A percentile compares a stretch with the other conserved stretches of the same genome.
Conservation (phyloP, 2,329 filamentous ascomycete species). For the Pseudogymnoascus sp. region DNA sequence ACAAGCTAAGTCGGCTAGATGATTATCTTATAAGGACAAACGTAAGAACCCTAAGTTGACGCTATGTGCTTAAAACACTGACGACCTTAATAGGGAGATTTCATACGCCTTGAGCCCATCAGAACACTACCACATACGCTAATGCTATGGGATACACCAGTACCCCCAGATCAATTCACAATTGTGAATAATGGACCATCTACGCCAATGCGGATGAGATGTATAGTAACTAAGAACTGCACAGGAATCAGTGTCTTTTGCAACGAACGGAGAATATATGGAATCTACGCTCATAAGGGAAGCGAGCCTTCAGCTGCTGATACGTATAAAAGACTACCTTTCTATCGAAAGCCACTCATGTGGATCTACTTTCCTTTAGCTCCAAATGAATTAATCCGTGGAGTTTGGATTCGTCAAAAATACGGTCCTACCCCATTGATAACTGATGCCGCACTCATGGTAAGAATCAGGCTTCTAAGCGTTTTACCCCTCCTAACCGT, state of each 20-base stretch:
- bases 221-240: not conserved
- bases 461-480: not conserved
- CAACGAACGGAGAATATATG: not conserved
- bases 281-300: conserved; percentile 6
- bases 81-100: not conserved
- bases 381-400: not conserved
- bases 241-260: conserved; percentile 9
- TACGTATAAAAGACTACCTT: not conserved
- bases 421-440: not conserved
- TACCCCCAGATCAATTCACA: not conserved
- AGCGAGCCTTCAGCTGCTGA: not conserved
- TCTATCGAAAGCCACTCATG: not conserved
- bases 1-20: not conserved
- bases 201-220: conserved; percentile 7
- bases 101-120: not conserved
- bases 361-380: conserved; percentile 9
- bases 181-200: not conserved
- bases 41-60: not conserved
- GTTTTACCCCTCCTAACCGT: not conserved
- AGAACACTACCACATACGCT: not conserved
- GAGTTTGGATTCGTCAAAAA: not conserved
- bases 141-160: conserved; percentile 7
- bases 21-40: conserved; percentile 2
- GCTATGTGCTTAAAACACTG: not conserved
- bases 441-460: not conserved